Evolutionary conservation across 1,284 basidiomycete species (phyloP), one percentile per base, ranked within the genome.

Genomic region (Apiotrichum porosum): DNA sequence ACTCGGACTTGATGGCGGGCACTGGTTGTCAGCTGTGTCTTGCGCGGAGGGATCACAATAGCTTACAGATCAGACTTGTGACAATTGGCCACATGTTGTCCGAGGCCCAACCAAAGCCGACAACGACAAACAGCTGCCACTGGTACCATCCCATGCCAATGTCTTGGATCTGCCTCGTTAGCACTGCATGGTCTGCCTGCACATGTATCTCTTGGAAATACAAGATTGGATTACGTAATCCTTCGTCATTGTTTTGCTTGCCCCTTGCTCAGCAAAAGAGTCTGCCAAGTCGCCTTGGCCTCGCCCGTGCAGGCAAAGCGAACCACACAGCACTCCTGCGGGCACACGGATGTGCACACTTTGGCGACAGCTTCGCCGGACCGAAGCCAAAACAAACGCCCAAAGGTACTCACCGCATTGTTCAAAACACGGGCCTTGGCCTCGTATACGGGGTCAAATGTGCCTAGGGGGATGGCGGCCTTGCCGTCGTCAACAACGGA

Each of bases 141-240:
- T 83, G 82, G 66, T 83, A 84, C 52, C 73, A 73, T 4, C 83
- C 82, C 54, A 81, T 83, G n/a, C 83, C 82, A 42, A 84, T 80
- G 44, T 70, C 60, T 24, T 63, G 55, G 34, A 71, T 62, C 56
- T 62, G 41, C 13, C 9, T n/a, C n/a, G n/a, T n/a, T n/a, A n/a
- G n/a, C n/a, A n/a, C n/a, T n/a, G n/a, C n/a, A n/a, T n/a, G n/a
- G n/a, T n/a, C n/a, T n/a, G n/a, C n/a, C n/a, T n/a, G n/a, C n/a
- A n/a, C n/a, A n/a, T n/a, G n/a, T n/a, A n/a, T n/a, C n/a, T n/a
- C n/a, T n/a, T n/a, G n/a, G n/a, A n/a, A n/a, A n/a, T n/a, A n/a
- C n/a, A n/a, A n/a, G n/a, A n/a, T n/a, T n/a, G n/a, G n/a, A n/a
- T n/a, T n/a, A n/a, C n/a, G n/a, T n/a, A n/a, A n/a, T n/a, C n/a